These are phyloP conservation scores for Lentinus tigrinus DNA, from an alignment of 768 basidiomycete genomes.

Conservation along the genomic window DNA sequence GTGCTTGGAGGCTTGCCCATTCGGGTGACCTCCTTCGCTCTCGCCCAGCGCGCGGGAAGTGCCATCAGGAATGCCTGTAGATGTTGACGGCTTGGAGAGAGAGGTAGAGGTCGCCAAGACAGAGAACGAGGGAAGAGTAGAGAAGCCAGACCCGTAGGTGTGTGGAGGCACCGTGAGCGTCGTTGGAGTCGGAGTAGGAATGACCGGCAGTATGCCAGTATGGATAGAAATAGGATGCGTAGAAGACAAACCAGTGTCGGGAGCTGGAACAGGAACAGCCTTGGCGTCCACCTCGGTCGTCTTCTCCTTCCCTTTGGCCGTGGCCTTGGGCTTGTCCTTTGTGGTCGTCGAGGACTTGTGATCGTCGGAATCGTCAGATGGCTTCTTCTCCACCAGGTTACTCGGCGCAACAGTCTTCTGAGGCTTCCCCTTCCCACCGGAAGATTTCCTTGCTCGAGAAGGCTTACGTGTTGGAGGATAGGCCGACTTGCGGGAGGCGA, in stretches of 20 bases:
- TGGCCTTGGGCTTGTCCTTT: conserved; percentile 11
- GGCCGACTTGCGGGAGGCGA: conserved; percentile 5
- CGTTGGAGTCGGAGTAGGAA: conserved; percentile 9
- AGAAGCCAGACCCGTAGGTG: conserved; percentile 15
- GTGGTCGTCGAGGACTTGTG: conserved; percentile 11
- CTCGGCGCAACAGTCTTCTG: neutral
- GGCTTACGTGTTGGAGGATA: neutral
- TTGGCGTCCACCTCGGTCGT: conserved; percentile 26
- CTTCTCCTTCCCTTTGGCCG: conserved; percentile 4
- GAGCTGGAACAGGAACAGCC: conserved; percentile 49
- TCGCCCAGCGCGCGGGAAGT: conserved; percentile 15
- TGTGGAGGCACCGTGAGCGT: conserved; percentile 4
- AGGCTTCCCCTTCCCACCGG: neutral
- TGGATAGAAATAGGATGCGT: conserved; percentile 11
- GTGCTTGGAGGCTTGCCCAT: conserved; percentile 27
- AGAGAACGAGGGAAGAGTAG: conserved; percentile 20
- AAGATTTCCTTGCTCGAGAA: neutral
- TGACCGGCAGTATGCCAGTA: conserved; percentile 26
- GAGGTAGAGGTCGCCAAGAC: conserved; percentile 5
- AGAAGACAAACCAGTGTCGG: conserved; percentile 37
- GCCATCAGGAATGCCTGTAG: neutral
- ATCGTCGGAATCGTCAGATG: conserved; percentile 1
- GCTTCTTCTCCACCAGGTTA: conserved; percentile 10
- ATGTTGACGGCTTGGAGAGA: neutral
- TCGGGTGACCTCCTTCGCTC: conserved; percentile 7